A percentile compares a stretch with the other conserved stretches of the same genome.
phyloP scores from a whole-genome alignment of 805 yeast genomes.

The Grigorovia transvaalensis region DNA sequence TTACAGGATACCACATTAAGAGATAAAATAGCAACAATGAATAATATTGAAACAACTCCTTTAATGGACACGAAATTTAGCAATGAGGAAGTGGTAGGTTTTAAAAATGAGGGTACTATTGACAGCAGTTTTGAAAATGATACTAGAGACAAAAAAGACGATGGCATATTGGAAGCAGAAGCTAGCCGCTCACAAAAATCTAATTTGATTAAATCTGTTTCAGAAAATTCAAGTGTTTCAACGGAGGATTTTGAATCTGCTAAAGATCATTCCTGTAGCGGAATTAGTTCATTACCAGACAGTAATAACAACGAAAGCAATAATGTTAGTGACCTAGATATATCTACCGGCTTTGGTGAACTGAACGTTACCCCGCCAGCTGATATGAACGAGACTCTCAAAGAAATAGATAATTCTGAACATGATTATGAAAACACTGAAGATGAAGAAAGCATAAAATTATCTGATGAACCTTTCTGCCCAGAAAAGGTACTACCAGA shows the following conservation, averaged over 20 bases:
- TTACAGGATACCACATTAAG: too few relatives aligned
- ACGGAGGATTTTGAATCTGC: constrained; percentile 19
- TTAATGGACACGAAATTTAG: too few relatives aligned
- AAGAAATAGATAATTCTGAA: not conserved
- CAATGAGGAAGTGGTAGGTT: too few relatives aligned
- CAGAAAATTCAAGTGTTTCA: not conserved
- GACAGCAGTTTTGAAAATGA: too few relatives aligned
- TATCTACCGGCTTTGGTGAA: not conserved
- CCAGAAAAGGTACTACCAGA: not conserved
- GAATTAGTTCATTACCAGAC: not conserved
- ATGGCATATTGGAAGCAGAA: too few relatives aligned
- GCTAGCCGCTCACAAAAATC: too few relatives aligned
- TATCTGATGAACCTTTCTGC: not conserved
- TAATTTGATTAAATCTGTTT: not conserved
- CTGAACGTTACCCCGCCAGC: not conserved
- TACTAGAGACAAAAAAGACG: too few relatives aligned
- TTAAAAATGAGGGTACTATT: too few relatives aligned
- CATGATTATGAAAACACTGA: not conserved
- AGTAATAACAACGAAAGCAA: not conserved
- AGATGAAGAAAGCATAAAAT: not conserved
- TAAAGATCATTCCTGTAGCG: constrained; percentile 7
- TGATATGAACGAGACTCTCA: not conserved
- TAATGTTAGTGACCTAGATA: not conserved
- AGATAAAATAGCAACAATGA: too few relatives aligned
- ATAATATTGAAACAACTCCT: too few relatives aligned